Conservation (phyloP, 169 alveolate species). For the Fabrea salina region DNA sequence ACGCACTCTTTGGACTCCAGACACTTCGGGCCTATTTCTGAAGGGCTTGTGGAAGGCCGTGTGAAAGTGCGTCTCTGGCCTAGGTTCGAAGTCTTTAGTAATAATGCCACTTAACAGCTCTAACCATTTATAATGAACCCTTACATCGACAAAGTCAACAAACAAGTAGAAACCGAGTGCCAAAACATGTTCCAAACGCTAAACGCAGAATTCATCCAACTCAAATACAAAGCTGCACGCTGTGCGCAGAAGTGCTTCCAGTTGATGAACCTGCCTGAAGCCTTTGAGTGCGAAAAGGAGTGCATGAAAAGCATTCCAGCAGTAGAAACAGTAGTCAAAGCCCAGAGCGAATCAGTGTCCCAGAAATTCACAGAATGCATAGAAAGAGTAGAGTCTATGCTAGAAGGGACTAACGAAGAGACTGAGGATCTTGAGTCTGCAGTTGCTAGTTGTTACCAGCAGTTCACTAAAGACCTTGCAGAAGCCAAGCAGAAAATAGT, state of each 20-base stretch:
- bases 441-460: neutral
- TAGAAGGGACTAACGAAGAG: neutral
- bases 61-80: constrained; percentile 39
- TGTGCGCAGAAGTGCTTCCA: neutral
- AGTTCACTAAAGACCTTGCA: neutral
- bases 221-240: neutral
- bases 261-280: neutral
- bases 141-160: neutral
- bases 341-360: neutral
- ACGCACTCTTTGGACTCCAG: constrained; percentile 46
- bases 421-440: neutral
- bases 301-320: neutral
- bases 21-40: constrained; percentile 49
- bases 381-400: neutral
- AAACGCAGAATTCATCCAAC: neutral
- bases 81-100: too few relatives aligned
- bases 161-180: neutral
- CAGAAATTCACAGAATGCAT: neutral
- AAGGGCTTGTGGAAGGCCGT: constrained; percentile 38
- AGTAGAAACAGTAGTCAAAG: neutral
- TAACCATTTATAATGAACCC: too few relatives aligned
- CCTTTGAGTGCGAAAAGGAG: neutral
- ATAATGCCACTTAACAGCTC: too few relatives aligned
- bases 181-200: neutral
- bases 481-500: neutral